These are phyloP conservation scores for Kodamaea laetipori DNA, from an alignment of 805 yeast species.

Conservation along the genomic window DNA sequence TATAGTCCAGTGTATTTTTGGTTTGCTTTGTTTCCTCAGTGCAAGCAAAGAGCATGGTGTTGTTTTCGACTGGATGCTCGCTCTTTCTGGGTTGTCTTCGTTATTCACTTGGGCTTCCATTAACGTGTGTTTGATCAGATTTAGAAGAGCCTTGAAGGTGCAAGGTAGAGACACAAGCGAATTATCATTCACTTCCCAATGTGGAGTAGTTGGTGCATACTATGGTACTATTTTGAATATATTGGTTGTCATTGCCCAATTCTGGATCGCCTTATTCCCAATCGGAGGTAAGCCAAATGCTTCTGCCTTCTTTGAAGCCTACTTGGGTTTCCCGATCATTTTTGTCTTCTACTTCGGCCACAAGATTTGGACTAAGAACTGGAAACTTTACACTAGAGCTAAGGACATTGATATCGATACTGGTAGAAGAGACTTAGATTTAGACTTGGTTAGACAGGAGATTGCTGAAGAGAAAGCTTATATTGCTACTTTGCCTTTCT, in stretches of 20 bases:
- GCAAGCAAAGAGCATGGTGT: conserved; percentile 56
- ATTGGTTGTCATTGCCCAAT: conserved; percentile 40
- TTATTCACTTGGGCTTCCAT: conserved; percentile 78
- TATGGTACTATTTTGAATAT: conserved; percentile 31
- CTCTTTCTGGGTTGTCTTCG: conserved; percentile 74
- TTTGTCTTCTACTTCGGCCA: conserved; percentile 44
- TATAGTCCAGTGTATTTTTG: conserved; percentile 49
- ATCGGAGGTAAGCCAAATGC: conserved; percentile 36
- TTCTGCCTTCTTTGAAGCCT: conserved; percentile 44
- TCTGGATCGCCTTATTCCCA: conserved; percentile 43
- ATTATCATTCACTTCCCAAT: conserved; percentile 35
- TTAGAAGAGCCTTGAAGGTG: conserved; percentile 56
- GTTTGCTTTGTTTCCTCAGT: conserved; percentile 60
- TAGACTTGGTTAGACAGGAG: conserved; percentile 57
- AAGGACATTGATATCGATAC: conserved; percentile 57
- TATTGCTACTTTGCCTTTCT: conserved; percentile 47
- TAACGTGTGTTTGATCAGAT: conserved; percentile 63
- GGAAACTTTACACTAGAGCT: conserved; percentile 45
- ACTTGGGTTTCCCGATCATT: conserved; percentile 49
- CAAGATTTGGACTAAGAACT: conserved; percentile 48
- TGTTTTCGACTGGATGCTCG: conserved; percentile 72
- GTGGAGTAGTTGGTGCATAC: conserved; percentile 38
- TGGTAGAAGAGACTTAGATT: conserved; percentile 61
- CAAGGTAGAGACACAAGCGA: conserved; percentile 47
- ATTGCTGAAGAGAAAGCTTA: conserved; percentile 55